A percentile compares a stretch with the other conserved stretches of the same genome.
Conservation (phyloP, 108 stramenopile species). For the Fistulifera pelliculosa region DNA sequence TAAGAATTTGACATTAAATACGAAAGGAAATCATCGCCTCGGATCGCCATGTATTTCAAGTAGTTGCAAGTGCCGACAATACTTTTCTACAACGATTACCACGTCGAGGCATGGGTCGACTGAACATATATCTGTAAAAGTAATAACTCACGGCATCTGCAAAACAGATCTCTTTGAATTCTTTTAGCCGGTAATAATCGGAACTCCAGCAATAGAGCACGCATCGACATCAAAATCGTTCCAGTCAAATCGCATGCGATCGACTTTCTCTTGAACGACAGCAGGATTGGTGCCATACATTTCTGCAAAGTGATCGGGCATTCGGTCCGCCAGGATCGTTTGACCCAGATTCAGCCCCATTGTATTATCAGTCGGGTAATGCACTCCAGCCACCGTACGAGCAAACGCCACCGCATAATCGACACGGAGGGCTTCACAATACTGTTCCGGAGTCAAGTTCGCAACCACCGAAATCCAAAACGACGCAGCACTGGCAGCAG, state of each 20-base stretch:
- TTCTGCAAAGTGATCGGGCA: constrained; percentile 17
- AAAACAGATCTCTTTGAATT: no score
- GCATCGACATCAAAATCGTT: constrained; percentile 12
- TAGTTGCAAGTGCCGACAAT: no score
- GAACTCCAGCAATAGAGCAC: constrained; percentile 11
- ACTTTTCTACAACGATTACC: no score
- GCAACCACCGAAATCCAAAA: constrained; percentile 29
- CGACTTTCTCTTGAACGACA: constrained; percentile 13
- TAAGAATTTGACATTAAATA: no score
- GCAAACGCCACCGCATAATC: constrained; percentile 35
- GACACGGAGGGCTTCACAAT: no score
- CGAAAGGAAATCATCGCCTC: no score
- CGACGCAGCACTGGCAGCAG: no score
- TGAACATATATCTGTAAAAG: no score
- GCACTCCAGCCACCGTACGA: constrained; percentile 37
- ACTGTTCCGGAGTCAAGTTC: constrained; percentile 19
- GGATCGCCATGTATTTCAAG: no score
- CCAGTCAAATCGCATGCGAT: constrained; percentile 28
- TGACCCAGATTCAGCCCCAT: constrained; percentile 33
- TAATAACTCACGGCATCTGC: no score
- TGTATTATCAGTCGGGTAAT: constrained; percentile 28
- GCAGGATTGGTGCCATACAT: constrained; percentile 16
- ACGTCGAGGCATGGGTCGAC: no score
- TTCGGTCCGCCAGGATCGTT: constrained; percentile 7
- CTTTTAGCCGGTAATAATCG: no score